A percentile compares a stretch with the other conserved stretches of the same genome.
Conservation (phyloP, 371 early-diverging fungal genomes). For the Mucor velutinosus region DNA sequence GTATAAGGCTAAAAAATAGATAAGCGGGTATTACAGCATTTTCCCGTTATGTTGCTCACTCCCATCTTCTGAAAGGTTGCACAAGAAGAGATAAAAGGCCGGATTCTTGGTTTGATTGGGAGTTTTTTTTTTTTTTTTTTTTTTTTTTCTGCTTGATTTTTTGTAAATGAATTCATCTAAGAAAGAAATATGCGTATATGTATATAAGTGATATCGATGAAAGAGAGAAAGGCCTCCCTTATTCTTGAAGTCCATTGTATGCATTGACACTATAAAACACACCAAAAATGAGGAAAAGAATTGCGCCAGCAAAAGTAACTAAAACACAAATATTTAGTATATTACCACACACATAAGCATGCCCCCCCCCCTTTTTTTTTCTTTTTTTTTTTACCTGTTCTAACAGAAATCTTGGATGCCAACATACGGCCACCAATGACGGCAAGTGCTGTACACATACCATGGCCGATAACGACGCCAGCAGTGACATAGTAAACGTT, state of each 20-base stretch:
- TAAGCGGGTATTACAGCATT: neutral
- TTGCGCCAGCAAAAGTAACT: slow-evolving; percentile 86
- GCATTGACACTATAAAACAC: slow-evolving; percentile 65
- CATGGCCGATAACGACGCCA: slow-evolving; percentile 89
- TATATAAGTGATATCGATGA: neutral
- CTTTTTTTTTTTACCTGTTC: slow-evolving; percentile 64
- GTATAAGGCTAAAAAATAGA: neutral
- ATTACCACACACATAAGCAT: neutral
- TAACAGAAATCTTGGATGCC: slow-evolving; percentile 90
- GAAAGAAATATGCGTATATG: neutral
- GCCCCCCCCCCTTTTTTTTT: neutral
- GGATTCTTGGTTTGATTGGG: neutral
- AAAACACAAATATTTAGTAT: slow-evolving; percentile 8
- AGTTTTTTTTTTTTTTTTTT: too few species aligned
- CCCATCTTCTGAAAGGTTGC: neutral
- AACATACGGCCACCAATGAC: slow-evolving; percentile 93
- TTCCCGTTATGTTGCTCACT: neutral
- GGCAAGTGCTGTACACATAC: slow-evolving; percentile 88
- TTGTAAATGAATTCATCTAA: neutral
- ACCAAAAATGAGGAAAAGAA: slow-evolving; percentile 86
- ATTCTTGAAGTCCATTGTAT: slow-evolving; percentile 20
- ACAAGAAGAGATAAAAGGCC: neutral
- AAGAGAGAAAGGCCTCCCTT: neutral
- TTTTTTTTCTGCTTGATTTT: too few species aligned
- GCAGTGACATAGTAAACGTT: slow-evolving; percentile 82